Base-by-base conservation (phyloP, 768 basidiomycete genomes). In the Boletus coccyginus region DNA sequence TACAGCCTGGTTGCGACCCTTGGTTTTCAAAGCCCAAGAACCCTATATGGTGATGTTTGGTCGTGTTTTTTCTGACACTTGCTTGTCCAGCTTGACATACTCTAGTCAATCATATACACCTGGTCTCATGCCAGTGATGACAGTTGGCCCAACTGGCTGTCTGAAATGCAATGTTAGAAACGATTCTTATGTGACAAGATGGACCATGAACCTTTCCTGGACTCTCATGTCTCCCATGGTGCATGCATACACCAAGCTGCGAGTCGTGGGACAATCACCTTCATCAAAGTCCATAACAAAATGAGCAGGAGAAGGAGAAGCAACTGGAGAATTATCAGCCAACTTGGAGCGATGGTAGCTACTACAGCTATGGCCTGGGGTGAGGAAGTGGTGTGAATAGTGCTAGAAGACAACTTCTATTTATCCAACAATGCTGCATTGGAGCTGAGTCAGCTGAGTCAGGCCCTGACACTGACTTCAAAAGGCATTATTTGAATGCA, bases 161-260 rank as follows among this genome's bases (percentile, higher is more conserved):
- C 64, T 66, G 7, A 44, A 35, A 46, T 8, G 5, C 16, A 17
- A 29, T 14, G 7, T 65, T 43, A 60, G 31, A 44, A 57, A 31
- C 16, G 5, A 33, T 3, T 27, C 13, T 17, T 14, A 11, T 4
- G 24, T 2, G 13, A 33, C 12, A 41, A 49, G n/a, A 38, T 17
- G 55, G 19, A 54, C 33, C 19, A 44, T 11, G 7, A 10, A 12
- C n/a, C 29, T 43, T 39, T 53, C 39, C 27, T 40, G 29, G 1
- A 27, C 13, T 14, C 19, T 11, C 12, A 10, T 38, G 39, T 31
- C 29, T 7, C 38, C 13, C 11, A 19, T 21, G 8, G 11, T 8
- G 17, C 10, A 47, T 5, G 6, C 41, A 39, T 46, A 24, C 10
- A 32, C 54, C 2, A 48, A 17, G 12, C 13, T 12, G 33, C 21